Base-by-base conservation (phyloP, 2,329 filamentous ascomycete genomes). In the Calonectria naviculata region DNA sequence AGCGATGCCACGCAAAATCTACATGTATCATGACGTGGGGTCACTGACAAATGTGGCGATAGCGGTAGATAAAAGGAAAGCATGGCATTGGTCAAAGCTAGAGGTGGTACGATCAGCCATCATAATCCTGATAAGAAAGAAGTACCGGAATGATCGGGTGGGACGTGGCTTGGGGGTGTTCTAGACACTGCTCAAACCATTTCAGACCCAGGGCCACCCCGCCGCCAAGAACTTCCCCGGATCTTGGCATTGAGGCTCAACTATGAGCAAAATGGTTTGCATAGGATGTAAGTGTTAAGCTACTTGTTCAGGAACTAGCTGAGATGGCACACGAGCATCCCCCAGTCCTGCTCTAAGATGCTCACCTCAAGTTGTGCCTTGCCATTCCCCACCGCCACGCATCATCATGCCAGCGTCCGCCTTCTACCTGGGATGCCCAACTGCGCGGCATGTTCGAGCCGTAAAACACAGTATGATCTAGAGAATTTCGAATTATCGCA, bases 171-270 rank as follows among this genome's bases (percentile, higher is more conserved):
- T n/a, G n/a, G n/a, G n/a, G n/a, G 49, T 28, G 19, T 17, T 31
- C n/a, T n/a, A n/a, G n/a, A n/a, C 41, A 21, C n/a, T 13, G 21
- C 31, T 12, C 10, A 21, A 21, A 56, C 52, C 52, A 24, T 31
- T 15, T 8, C 13, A 38, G n/a, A 38, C n/a, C 31, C 17, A 13
- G n/a, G 17, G 29, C 31, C 13, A 36, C 31, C 31, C 21, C 17
- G 52, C 19, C 38, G 52, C 52, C 49, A 56, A 56, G 52, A 56
- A 36, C 15, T 56, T 56, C 52, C 52, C 52, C 52, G 6, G 52
- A 38, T 56, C 52, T 56, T 56, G 52, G 52, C 52, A 56, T 56
- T 38, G 52, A 56, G 52, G 52, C 52, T 56, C 31, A 56, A 56
- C 24, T 19, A 24, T 10, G 3, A 8, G 31, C 31, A 34, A 9